Evolutionary conservation across 345 rosid species (phyloP), one percentile per base, ranked within the genome.

Genomic region (Rhizophora apiculata): DNA sequence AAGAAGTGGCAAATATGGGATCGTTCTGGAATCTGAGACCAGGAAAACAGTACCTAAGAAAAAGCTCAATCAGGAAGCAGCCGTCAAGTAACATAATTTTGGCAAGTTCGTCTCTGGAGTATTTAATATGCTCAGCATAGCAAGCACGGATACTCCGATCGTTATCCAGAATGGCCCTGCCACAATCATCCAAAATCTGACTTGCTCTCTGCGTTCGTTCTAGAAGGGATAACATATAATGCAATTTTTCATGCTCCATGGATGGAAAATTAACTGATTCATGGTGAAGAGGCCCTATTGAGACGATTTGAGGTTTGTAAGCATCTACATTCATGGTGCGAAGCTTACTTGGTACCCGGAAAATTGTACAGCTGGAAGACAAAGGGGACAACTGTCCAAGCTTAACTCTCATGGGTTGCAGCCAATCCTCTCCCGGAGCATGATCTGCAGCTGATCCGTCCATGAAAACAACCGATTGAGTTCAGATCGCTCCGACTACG

Each of bases 1-100:
- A 75, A 21, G 70, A 79, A 59, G 78, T 80, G 34, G 43, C 31
- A 54, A 72, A 85, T 13, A 84, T 63, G 27, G 58, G 74, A 37
- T 84, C 83, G 8, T 62, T 6, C 6, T 68, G 73, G 0, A 39
- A 49, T 36, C 63, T 56, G 16, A 70, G 54, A 29, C 60, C 74
- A 11, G 21, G 34, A 26, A 18, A 61, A 3, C 43, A 55, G 64
- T 70, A 77, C 49, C 79, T 71, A 32, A 79, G 46, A 26, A 73
- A 60, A 22, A 73, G 71, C 37, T 73, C 76, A n/a, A 73, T 19
- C 21, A 73, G 53, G 60, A 73, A 73, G 62, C 64, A 54, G 22
- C 39, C 76, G 29, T 73, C 76, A 6, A 31, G 19, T 8, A 67
- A 34, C 48, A 73, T 31, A 39, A 60, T 60, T 7, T 48, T 8